Percentiles rank a stretch among this genome's conserved stretches.
Evolutionary conservation across 345 rosid species (phyloP).

Genomic region (Aurinia saxatilis): DNA sequence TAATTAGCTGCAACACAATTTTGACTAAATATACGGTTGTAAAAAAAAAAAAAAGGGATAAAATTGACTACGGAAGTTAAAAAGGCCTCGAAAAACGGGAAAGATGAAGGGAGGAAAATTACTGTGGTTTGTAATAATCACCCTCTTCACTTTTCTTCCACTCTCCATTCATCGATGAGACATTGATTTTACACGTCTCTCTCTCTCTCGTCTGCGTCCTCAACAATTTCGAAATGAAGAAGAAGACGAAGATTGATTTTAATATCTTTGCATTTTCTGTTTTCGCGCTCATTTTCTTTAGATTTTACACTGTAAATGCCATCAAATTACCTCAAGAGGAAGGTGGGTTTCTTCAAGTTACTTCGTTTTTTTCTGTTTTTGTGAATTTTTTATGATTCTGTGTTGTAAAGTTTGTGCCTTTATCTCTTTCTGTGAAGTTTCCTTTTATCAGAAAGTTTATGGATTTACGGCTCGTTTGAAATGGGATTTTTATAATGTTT

Average conservation of each 20-base stretch:
- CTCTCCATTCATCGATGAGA: background rate
- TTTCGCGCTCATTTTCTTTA: conserved; percentile 36
- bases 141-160: conserved; percentile 5
- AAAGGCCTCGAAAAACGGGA: background rate
- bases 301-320: conserved; percentile 29
- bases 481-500: background rate
- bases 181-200: background rate
- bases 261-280: conserved; percentile 27
- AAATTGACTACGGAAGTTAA: too few relatives aligned
- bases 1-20: too few relatives aligned
- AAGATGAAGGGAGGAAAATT: conserved; percentile 2
- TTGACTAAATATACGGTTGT: too few relatives aligned
- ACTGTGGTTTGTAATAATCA: conserved; percentile 2
- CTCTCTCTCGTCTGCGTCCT: too few relatives aligned
- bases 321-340: conserved; percentile 44
- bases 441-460: background rate
- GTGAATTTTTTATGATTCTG: too few relatives aligned
- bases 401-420: background rate
- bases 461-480: background rate
- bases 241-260: conserved; percentile 10
- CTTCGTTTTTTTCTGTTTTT: too few relatives aligned
- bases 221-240: too few relatives aligned
- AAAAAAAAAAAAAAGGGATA: too few relatives aligned
- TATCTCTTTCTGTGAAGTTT: background rate
- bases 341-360: conserved; percentile 45